Conservation (phyloP, 106 monocot genomes). For the Xerophyta viscosa region DNA sequence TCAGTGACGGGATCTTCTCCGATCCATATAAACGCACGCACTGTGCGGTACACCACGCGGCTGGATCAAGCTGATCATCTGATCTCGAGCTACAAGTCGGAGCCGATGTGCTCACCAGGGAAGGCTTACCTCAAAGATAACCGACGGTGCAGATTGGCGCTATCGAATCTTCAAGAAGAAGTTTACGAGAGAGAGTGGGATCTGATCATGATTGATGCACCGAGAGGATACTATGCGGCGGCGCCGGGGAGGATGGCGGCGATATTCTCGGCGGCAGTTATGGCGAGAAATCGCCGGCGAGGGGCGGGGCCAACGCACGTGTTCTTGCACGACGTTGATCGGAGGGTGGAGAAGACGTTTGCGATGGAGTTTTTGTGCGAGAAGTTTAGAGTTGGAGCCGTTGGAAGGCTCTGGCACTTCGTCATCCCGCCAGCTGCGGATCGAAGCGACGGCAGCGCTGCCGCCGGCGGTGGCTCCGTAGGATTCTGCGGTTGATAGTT, state of each 20-base stretch:
- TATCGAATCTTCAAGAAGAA: conserved; percentile 37
- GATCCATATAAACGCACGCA: conserved; percentile 28
- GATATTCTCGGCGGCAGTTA: conserved; percentile 63
- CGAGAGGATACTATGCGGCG: conserved; percentile 39
- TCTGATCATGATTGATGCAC: conserved; percentile 75
- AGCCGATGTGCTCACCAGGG: conserved; percentile 33
- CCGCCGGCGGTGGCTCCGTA: too few species aligned
- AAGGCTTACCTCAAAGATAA: conserved; percentile 28
- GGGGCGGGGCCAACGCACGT: conserved; percentile 50
- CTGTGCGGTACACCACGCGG: conserved; percentile 47
- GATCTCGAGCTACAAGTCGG: conserved; percentile 17
- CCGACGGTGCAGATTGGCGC: conserved; percentile 37
- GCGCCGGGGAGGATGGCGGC: conserved; percentile 83
- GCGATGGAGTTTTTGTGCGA: conserved; percentile 76
- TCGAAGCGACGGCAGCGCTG: too few species aligned
- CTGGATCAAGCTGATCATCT: conserved; percentile 41
- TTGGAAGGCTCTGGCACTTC: conserved; percentile 79
- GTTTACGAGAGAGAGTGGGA: conserved; percentile 71
- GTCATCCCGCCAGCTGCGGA: conserved; percentile 33
- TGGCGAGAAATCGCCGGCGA: conserved; percentile 45
- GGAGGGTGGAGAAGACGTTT: conserved; percentile 64
- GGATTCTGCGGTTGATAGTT: too few species aligned
- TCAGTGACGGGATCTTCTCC: conserved; percentile 17
- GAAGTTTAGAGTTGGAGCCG: conserved; percentile 40
- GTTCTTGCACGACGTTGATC: conserved; percentile 67